Evolutionary conservation across 306 rosid genomes (phyloP), one percentile per base, ranked within the genome.

Genomic region (Prinsepia uniflora): DNA sequence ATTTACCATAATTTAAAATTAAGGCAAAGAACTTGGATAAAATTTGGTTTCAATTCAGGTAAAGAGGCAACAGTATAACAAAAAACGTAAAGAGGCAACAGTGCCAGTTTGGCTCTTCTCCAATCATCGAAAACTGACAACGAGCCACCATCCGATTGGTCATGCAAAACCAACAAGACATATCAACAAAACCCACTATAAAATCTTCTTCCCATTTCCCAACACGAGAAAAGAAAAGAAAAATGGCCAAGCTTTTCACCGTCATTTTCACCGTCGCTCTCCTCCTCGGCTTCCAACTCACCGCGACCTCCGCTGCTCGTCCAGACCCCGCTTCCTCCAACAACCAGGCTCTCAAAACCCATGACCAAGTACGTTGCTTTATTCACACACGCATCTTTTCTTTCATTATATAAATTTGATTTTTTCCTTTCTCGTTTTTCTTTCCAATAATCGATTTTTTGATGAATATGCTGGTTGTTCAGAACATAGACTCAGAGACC

Each of bases 201-300:
- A 70, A 44, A 43, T 54, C 66, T 15, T 14, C 64, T 30, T 44
- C 10, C 8, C 5, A 12, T 2, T 64, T 10, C 68, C 43, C 30
- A 64, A 10, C 7, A 11, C 30, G 20, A 56, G 1, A 46, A 2
- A 22, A 0, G 0, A 3, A 22, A 11, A 2, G 7, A 57, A 13
- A 24, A 6, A 87, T 90, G 96, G 75, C 81, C 13, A 86, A 82
- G 75, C 54, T 77, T 0, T 18, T 67, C 41, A 22, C 56, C 77
- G 73, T 84, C 66, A 40, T 85, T 78, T 79, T 90, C 83, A 77
- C 87, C 61, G 41, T 90, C 8, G 66, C 57, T 65, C 83, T 90
- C 67, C 79, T 90, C 34, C 74, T 85, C 0, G 79, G 84, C 89
- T 79, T 78, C n/a, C 67, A 72, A 13, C 75, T 87, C 18, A 53